Evolutionary conservation across 148 eudicot species (phyloP).

Genomic region (Silene conica): DNA sequence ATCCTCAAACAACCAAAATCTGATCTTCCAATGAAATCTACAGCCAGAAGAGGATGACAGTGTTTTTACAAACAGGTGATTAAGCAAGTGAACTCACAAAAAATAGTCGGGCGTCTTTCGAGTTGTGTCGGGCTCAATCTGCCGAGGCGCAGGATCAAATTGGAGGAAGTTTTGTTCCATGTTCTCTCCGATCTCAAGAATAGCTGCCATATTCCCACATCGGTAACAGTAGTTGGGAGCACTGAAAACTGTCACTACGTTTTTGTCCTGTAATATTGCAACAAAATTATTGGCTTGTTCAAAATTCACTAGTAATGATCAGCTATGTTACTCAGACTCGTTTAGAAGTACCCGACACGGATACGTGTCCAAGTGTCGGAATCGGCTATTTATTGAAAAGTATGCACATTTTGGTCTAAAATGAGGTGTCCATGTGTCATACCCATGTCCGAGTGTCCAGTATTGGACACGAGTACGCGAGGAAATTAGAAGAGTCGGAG

Average conservation of each 20-base stretch:
- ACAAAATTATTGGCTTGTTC: not conserved
- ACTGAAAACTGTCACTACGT: conserved; percentile 84
- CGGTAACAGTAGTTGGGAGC: conserved; percentile 91
- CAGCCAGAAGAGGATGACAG: conserved; percentile 32
- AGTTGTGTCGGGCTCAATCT: conserved; percentile 83
- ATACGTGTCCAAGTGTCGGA: no score
- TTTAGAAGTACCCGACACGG: no score
- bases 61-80: conserved; percentile 26
- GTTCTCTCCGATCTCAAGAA: conserved; percentile 84
- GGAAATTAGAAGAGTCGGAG: no score
- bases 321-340: no score
- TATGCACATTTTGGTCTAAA: no score
- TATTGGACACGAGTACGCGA: no score
- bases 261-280: conserved; percentile 53
- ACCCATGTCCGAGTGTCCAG: no score
- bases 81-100: conserved; percentile 44
- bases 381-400: no score
- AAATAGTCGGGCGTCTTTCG: conserved; percentile 94
- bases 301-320: not conserved
- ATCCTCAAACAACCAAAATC: conserved; percentile 35
- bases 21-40: conserved; percentile 41
- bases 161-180: conserved; percentile 93
- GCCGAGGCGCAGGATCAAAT: conserved; percentile 84
- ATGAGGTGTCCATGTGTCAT: no score
- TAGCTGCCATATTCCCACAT: conserved; percentile 94